Conservation (phyloP, 768 basidiomycete species). For the Kwoniella sp. region DNA sequence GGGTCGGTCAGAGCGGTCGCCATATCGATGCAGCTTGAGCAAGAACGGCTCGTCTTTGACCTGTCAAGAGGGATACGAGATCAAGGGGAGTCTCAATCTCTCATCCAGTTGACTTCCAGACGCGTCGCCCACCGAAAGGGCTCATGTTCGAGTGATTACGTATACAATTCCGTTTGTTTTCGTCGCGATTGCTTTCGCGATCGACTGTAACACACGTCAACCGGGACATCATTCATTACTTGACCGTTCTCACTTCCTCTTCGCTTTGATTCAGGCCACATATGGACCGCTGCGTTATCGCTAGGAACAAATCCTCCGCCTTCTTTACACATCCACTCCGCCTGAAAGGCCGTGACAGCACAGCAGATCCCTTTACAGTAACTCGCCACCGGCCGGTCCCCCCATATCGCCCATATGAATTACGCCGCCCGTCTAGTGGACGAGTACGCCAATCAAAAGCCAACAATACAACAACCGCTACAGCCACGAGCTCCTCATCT, state of each 20-base stretch:
- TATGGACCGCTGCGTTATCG: no score
- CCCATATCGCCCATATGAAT: conserved; percentile 22
- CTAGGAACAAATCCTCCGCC: no score
- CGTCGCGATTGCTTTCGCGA: no score
- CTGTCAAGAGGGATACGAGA: neutral
- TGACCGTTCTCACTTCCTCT: neutral
- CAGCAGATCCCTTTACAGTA: no score
- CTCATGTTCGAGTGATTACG: no score
- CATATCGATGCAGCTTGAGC: conserved; percentile 1
- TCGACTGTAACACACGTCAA: no score
- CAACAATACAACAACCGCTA: conserved; percentile 6
- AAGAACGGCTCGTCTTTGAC: neutral
- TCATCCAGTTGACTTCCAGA: no score
- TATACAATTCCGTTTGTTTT: no score
- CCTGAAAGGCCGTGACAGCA: no score
- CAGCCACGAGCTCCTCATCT: conserved; percentile 15
- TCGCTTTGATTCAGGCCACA: neutral
- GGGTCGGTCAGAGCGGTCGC: conserved; percentile 15
- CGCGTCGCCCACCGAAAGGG: no score
- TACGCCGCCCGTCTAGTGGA: conserved; percentile 40
- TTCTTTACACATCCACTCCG: neutral
- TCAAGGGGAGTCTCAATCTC: neutral
- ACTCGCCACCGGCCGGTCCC: conserved; percentile 1
- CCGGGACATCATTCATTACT: no score
- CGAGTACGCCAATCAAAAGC: conserved; percentile 27